Base-by-base conservation (phyloP, 2,329 filamentous ascomycete genomes). In the Leptosphaerulina australis region DNA sequence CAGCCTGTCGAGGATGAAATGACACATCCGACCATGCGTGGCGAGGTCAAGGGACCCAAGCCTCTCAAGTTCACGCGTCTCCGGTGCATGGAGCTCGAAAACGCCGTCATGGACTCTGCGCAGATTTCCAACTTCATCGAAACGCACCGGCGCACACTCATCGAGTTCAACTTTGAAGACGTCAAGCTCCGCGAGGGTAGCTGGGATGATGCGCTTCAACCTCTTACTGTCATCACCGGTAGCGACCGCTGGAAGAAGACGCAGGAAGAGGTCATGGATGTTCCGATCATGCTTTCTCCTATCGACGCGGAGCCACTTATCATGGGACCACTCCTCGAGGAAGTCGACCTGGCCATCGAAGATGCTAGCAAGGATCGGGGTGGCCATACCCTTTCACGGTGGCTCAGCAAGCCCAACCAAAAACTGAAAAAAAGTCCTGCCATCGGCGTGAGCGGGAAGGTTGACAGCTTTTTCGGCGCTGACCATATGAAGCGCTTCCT, bases 141-240 rank as follows among this genome's bases (percentile, higher is more conserved):
- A 39, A 76, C 78, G 10, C 90, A 96, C 73, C 81, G 83, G 22
- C 76, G 78, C 46, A 87, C 84, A 0, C 83, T 95, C 35, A 80
- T 82, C 56, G 88, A 93, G 66, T 90, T 93, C 66, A 86, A 91
- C 68, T 91, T 95, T 70, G 86, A 91, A 67, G 86, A 89, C 55
- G 85, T 92, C 14, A 78, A 82, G 22, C 80, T 96, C 33, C 80
- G 84, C 40, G 81, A 83, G 53, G 90, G 88, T 21, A 87, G 79
- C 49, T 96, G 90, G 90, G 88, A 94, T 50, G 87, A 91, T 22
- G 90, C 90, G 0, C 81, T 96, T n/a, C 83, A 85, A 29, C 88
- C 88, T 1, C 76, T 95, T 48, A 84, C 82, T 20, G 59, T 64
- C 64, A 78, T 66, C 38, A 69, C 69, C 9, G 67, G 72, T 41